These are phyloP conservation scores for Ceratocystis harringtonii DNA, from an alignment of 2,329 filamentous ascomycete genomes.

Conservation along the genomic window DNA sequence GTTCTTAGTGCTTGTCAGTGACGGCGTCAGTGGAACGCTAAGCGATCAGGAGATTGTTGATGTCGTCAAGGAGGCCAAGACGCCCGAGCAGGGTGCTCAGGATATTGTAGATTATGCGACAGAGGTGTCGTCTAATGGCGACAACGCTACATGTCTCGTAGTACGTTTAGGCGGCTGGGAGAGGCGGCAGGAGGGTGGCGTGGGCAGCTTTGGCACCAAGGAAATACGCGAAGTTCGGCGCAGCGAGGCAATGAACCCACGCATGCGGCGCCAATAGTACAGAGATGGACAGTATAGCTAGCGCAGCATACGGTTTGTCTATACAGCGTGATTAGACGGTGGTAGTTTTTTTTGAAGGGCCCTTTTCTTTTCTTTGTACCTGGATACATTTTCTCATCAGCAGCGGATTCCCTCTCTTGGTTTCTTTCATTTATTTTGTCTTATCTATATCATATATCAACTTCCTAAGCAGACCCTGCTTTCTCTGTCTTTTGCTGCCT, in stretches of 20 bases:
- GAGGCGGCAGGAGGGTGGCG: constrained; percentile 62
- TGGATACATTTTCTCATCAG: neutral
- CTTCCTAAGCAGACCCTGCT: neutral
- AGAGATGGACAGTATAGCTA: neutral
- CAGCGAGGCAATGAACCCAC: constrained; percentile 67
- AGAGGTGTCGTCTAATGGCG: constrained; percentile 56
- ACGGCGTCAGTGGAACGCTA: constrained; percentile 76
- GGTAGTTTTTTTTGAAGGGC: neutral
- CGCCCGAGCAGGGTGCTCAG: constrained; percentile 69
- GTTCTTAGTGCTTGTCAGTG: constrained; percentile 76
- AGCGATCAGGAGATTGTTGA: constrained; percentile 93
- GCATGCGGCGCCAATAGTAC: constrained; percentile 43
- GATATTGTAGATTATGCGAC: constrained; percentile 77
- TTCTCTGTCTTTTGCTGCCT: neutral
- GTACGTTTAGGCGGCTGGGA: constrained; percentile 56
- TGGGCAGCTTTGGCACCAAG: constrained; percentile 81
- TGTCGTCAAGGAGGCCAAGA: constrained; percentile 82
- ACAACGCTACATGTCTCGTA: constrained; percentile 55
- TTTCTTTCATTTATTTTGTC: neutral
- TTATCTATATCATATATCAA: neutral
- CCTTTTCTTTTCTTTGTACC: constrained; percentile 4
- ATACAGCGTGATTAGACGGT: neutral
- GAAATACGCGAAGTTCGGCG: constrained; percentile 76
- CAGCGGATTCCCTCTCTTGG: neutral
- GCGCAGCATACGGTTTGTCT: neutral